These are phyloP conservation scores for Exophiala mesophila DNA, from an alignment of 2,329 filamentous ascomycete species.

Conservation along the genomic window DNA sequence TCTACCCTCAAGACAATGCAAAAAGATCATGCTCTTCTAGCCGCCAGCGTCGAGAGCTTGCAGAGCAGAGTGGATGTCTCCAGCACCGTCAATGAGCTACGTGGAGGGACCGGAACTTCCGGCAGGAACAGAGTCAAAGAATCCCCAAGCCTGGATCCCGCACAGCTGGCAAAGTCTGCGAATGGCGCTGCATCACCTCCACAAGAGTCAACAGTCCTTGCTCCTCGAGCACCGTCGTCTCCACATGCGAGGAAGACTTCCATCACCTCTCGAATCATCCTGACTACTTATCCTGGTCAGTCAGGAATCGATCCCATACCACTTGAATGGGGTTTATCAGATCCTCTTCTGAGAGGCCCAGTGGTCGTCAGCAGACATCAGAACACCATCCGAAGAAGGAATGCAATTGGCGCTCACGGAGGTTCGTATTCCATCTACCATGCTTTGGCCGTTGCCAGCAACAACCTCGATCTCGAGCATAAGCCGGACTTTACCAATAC, in stretches of 20 bases:
- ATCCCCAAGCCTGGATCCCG: conserved; percentile 25
- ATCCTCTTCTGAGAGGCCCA: conserved; percentile 71
- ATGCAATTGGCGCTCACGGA: conserved; percentile 70
- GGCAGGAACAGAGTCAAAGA: conserved; percentile 8
- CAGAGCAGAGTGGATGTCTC: conserved; percentile 58
- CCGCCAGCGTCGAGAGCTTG: conserved; percentile 55
- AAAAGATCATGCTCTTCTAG: conserved; percentile 51
- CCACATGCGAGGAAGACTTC: conserved; percentile 20
- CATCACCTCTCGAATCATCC: conserved; percentile 56
- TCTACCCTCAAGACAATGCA: conserved; percentile 52
- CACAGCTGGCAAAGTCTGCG: conserved; percentile 16
- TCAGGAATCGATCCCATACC: conserved; percentile 87
- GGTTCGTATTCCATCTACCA: conserved; percentile 97
- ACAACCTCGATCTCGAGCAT: conserved; percentile 79
- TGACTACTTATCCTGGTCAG: conserved; percentile 87
- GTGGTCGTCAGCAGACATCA: conserved; percentile 77
- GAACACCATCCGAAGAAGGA: conserved; percentile 72
- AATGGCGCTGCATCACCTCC: conserved; percentile 18
- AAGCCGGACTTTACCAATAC: conserved; percentile 76
- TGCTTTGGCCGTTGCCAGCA: conserved; percentile 84
- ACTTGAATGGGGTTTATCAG: conserved; percentile 78
- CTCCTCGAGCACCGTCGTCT: conserved; percentile 13
- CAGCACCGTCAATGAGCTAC: conserved; percentile 50
- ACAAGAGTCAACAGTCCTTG: conserved; percentile 8
- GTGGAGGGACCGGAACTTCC: not conserved